Evolutionary conservation across 1,284 basidiomycete species (phyloP), one percentile per base, ranked within the genome.

Genomic region (Leccinum griseonigrum): DNA sequence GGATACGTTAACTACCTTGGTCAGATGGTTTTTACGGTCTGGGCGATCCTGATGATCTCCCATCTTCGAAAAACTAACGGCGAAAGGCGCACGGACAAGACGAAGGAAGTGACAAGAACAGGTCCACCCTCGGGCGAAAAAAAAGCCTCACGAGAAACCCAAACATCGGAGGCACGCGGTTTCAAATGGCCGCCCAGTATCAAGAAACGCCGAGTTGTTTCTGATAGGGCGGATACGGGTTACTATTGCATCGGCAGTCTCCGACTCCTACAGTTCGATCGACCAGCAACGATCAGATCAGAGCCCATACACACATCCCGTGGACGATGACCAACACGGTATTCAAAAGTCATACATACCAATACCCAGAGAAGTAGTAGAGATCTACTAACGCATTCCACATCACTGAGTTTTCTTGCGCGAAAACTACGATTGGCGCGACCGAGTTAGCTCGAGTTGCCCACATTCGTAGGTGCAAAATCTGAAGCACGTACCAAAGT

Each of bases 401-500:
- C 13, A 3, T 54, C 31, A 36, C 31, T 54, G 52, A 54, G 22
- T 14, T 54, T 54, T 72, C 31, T 13, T 52, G 6, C 60, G 68
- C 1, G 71, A 64, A 63, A 71, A 71, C 69, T 69, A 38, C 18
- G 18, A 28, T 26, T 22, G 7, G 22, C 22, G n/a, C 8, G 3
- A 56, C 22, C 14, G 31, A 3, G 28, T 50, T 14, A 10, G 26
- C 28, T 43, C n/a, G 34, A 26, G 16, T 29, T 34, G 51, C 10
- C 2, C 28, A n/a, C 26, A 6, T 11, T 7, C 26, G 54, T 36
- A 43, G 2, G 59, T 2, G 59, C n/a, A 22, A 6, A n/a, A 28
- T 48, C 18, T 22, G 46, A 22, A 48, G 28, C 51, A 77, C 83
- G 58, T 61, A 86, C 84, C 69, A 81, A 62, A 0, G 81, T 84